Evolutionary conservation across 306 rosid species (phyloP).

Genomic region (Vigna trinervia): DNA sequence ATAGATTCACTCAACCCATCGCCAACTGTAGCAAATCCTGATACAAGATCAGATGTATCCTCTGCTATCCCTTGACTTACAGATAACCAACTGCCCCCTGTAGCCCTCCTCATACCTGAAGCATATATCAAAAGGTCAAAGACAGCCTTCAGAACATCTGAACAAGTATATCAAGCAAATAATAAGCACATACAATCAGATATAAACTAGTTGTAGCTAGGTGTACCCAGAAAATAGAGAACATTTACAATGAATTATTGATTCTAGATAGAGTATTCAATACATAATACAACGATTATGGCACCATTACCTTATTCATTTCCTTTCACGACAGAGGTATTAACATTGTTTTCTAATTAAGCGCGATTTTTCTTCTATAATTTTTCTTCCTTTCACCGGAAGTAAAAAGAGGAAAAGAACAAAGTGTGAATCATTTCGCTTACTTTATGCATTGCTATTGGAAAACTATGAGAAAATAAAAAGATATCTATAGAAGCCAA

Average conservation of each 20-base stretch:
- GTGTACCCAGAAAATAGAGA: conserved; percentile 21
- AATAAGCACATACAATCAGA: conserved; percentile 13
- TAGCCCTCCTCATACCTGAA: conserved; percentile 69
- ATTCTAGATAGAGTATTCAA: conserved; percentile 27
- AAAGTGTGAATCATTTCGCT: too few species aligned
- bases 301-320: neutral
- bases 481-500: neutral
- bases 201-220: neutral
- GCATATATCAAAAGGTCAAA: conserved; percentile 42
- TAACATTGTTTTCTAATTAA: neutral
- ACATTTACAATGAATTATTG: conserved; percentile 18
- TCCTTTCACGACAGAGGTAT: neutral
- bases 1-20: conserved; percentile 85
- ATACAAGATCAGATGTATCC: conserved; percentile 88
- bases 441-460: too few species aligned
- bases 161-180: conserved; percentile 16
- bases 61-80: conserved; percentile 93
- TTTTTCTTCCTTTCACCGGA: too few species aligned
- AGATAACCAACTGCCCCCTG: conserved; percentile 86
- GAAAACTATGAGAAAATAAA: too few species aligned
- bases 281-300: neutral
- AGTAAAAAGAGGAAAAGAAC: too few species aligned
- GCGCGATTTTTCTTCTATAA: too few species aligned
- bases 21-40: conserved; percentile 81
- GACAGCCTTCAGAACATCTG: conserved; percentile 15